Percentiles rank a stretch among this genome's conserved stretches.
These are phyloP conservation scores for Eragrostis tef DNA, from an alignment of 202 grass and related monocot species.

Conservation along the genomic window DNA sequence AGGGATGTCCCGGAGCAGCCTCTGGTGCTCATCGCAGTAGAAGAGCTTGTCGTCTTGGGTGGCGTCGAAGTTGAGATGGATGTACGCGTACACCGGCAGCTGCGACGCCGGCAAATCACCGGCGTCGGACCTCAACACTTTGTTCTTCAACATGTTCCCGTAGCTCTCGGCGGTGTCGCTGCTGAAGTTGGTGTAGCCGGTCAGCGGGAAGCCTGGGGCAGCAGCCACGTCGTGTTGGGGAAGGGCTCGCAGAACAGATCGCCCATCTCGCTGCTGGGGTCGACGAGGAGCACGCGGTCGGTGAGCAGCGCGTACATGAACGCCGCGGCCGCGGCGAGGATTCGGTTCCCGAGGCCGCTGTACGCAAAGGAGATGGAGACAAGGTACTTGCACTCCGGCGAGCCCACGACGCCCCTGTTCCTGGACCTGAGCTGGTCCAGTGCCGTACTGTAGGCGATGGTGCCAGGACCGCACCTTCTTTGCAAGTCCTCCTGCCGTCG, in stretches of 20 bases:
- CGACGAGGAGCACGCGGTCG: conserved; percentile 52
- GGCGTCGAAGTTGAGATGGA: conserved; percentile 58
- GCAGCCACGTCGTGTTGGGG: conserved; percentile 64
- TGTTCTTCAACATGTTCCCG: conserved; percentile 50
- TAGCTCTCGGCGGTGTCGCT: conserved; percentile 31
- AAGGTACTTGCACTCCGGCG: conserved; percentile 50
- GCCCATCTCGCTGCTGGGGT: conserved; percentile 13
- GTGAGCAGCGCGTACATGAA: conserved; percentile 69
- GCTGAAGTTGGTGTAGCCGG: conserved; percentile 30
- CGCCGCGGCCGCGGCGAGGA: conserved; percentile 57
- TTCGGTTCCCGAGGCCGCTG: conserved; percentile 72
- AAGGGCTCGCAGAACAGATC: conserved; percentile 65
- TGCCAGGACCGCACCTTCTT: conserved; percentile 48
- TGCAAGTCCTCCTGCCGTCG: conserved; percentile 49
- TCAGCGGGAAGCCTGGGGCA: conserved; percentile 58
- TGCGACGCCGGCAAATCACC: background rate
- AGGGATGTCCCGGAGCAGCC: conserved; percentile 41
- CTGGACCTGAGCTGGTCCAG: conserved; percentile 24
- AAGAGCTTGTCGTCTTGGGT: conserved; percentile 59
- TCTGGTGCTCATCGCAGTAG: conserved; percentile 79
- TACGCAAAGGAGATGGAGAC: conserved; percentile 56
- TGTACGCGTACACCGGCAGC: conserved; percentile 56
- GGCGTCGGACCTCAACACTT: background rate
- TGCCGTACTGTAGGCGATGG: conserved; percentile 34
- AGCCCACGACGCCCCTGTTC: background rate